Evolutionary conservation across 1,284 basidiomycete genomes (phyloP).

Genomic region (Cryptococcus sp.): DNA sequence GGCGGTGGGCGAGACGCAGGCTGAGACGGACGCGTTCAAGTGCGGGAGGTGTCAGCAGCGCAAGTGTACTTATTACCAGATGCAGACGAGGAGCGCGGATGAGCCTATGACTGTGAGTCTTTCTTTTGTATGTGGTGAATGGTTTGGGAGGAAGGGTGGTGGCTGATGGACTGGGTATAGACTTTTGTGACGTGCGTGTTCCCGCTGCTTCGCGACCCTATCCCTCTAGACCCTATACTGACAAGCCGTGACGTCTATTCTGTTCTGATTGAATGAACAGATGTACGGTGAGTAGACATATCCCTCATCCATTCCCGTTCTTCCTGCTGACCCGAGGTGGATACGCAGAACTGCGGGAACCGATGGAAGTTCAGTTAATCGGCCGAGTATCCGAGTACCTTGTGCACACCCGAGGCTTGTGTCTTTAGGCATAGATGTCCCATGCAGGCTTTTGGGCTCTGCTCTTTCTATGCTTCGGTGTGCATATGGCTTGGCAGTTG

Average conservation of each 20-base stretch:
- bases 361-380: conserved; percentile 50
- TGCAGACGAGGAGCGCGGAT: conserved; percentile 90
- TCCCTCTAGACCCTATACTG: neutral
- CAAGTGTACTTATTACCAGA: conserved; percentile 89
- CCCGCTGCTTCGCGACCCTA: neutral
- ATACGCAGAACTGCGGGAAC: conserved; percentile 42
- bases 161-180: conserved; percentile 33
- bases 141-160: neutral
- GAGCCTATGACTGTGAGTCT: conserved; percentile 88
- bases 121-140: neutral
- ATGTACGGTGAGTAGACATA: conserved; percentile 31
- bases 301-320: neutral
- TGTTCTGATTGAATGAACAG: conserved; percentile 14
- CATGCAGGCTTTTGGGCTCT: too few species aligned
- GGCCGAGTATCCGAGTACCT: neutral
- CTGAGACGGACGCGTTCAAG: conserved; percentile 98
- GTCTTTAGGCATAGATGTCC: too few species aligned
- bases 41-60: conserved; percentile 88
- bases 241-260: neutral
- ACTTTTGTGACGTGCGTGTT: conserved; percentile 62
- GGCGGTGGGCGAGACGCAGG: conserved; percentile 81
- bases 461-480: too few species aligned
- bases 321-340: neutral
- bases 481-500: too few species aligned
- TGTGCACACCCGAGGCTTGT: too few species aligned